Evolutionary conservation across 192 early-diverging fungal genomes (phyloP).

Genomic region (Obelidium mucronatum): DNA sequence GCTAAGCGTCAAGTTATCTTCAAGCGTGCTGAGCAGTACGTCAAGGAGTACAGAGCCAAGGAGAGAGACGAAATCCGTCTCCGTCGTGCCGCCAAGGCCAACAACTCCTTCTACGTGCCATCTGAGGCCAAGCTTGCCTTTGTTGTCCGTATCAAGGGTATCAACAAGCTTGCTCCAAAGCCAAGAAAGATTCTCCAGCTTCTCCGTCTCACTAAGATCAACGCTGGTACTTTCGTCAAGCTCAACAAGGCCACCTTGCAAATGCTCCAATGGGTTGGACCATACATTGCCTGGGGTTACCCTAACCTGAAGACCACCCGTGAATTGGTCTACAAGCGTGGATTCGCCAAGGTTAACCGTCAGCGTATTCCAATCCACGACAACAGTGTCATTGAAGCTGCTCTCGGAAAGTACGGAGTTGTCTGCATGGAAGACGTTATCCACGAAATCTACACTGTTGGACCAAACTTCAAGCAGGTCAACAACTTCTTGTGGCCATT

Average conservation of each 20-base stretch:
- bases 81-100: conserved; percentile 89
- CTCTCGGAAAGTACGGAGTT: conserved; percentile 93
- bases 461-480: conserved; percentile 96
- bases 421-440: conserved; percentile 98
- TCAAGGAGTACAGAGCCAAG: conserved; percentile 92
- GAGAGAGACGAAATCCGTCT: conserved; percentile 93
- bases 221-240: conserved; percentile 96
- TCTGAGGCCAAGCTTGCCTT: conserved; percentile 97
- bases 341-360: conserved; percentile 97
- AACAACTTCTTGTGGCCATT: conserved; percentile 99
- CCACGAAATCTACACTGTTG: conserved; percentile 98
- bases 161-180: conserved; percentile 99
- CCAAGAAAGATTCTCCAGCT: conserved; percentile 99
- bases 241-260: conserved; percentile 96
- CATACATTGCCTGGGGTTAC: conserved; percentile 91
- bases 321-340: conserved; percentile 99
- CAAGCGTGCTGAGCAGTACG: conserved; percentile 99
- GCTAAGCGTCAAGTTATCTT: conserved; percentile 95
- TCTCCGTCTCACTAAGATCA: conserved; percentile 98
- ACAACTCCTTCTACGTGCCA: conserved; percentile 93
- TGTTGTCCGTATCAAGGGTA: conserved; percentile 98
- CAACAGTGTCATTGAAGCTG: conserved; percentile 93
- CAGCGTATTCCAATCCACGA: conserved; percentile 96
- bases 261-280: conserved; percentile 96
- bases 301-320: conserved; percentile 99